Base-by-base conservation (phyloP, 2,329 filamentous ascomycete species). In the Pseudogymnoascus verrucosus region DNA sequence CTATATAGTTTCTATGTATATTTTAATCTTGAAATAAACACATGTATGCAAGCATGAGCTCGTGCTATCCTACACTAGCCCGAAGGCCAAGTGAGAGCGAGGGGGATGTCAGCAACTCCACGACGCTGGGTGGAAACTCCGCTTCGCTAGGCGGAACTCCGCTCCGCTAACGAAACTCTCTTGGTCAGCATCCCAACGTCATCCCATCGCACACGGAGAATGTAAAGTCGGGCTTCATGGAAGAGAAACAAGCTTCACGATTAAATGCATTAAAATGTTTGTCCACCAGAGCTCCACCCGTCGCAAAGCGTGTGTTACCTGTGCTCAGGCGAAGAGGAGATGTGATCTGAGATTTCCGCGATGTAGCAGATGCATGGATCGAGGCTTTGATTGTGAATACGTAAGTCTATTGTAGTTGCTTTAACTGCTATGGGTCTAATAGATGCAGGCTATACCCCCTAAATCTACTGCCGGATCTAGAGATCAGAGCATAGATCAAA, bases 251-350 rank as follows among this genome's bases (percentile, higher is more conserved):
- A 5, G 19, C 5, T 47, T 47, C 42, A 26, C 10, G 19, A 47
- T 47, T 26, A 6, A 47, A 26, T 23, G 5, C 11, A 26, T 26
- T n/a, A 26, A 26, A 23, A 60, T 62, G 39, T 23, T 62, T 37
- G 42, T 60, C n/a, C 23, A 51, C 34, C 63, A 64, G 21, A 66
- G 62, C 37, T 34, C 62, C 12, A 66, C 60, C 26, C 54, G 65
- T 21, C 39, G 64, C 21, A 71, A 71, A 61, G 62, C 69, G 8
- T 71, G 69, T 61, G 34, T 40, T 2, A 63, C 44, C 6, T 70
- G 69, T 34, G 67, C 70, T 12, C 68, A 68, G 47, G 64, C 67
- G 2, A 71, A 71, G 65, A 39, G 68, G 54, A 66, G 68, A 65
- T 71, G 69, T 36, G 68, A 71, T 60, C 65, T 70, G 36, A 63